Base-by-base conservation (phyloP, 2,329 filamentous ascomycete genomes). In the Pseudocercospora musae region DNA sequence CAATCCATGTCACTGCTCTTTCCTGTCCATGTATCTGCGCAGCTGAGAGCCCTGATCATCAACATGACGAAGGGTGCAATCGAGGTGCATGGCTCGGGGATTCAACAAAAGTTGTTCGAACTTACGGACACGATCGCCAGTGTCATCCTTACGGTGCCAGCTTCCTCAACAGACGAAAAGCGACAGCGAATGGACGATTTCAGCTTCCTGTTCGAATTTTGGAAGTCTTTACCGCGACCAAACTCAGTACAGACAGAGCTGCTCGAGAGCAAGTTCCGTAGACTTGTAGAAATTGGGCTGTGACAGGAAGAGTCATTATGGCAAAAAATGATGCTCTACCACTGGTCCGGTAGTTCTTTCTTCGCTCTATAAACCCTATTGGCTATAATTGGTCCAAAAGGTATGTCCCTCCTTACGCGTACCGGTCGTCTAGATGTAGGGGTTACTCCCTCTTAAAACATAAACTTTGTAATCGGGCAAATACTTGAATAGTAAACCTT, bases 51-150 rank as follows among this genome's bases (percentile, higher is more conserved):
- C 8, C 40, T 55, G 37, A 54, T 59, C 53, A 48, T 44, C 69
- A 55, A 78, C 81, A 67, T 78, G 29, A 42, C 78, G 4, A 73
- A 74, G 15, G 72, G 80, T 40, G 81, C 80, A 58, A 80, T 86
- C 62, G 80, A 80, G 27, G 80, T 84, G 4, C 83, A 87, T 66
- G 84, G 84, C 7, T 82, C 78, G 40, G 82, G 82, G 21, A 84
- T 87, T 59, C 75, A 85, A 57, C 81, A 84, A 63, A 87, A 87
- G 69, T 75, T 87, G 4, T 85, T 87, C 59, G 84, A 87, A 68
- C 84, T 87, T 63, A 82, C 83, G 0, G 84, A 83, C 69, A 85
- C 83, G 1, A 83, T 86, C 50, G 83, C 84, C 8, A 84, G 86
- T 65, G 84, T 87, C 13, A 73, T 82, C 1, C 77, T 86, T 21